Evolutionary conservation across 306 rosid genomes (phyloP).

Genomic region (Fragaria nilgerrensis): DNA sequence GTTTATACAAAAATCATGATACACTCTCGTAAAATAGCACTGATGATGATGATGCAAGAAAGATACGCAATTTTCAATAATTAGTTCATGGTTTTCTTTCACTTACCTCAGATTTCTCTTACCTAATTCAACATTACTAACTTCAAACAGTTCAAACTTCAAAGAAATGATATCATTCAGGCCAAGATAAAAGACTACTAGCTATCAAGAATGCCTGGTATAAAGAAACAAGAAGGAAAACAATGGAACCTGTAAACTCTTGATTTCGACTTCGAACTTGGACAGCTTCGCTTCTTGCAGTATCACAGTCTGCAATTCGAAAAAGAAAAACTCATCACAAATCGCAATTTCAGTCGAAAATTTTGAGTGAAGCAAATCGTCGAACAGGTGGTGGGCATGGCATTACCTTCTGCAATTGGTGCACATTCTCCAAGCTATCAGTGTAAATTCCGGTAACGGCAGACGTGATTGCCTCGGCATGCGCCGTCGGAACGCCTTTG

Average conservation of each 20-base stretch:
- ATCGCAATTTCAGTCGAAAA: background rate
- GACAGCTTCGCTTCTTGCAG: slow-evolving; percentile 48
- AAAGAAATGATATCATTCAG: background rate
- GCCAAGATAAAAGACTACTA: background rate
- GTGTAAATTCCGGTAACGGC: slow-evolving; percentile 49
- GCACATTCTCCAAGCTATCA: slow-evolving; percentile 54
- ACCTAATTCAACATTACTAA: background rate
- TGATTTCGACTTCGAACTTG: slow-evolving; percentile 49
- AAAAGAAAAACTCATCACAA: background rate
- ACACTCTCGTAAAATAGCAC: background rate
- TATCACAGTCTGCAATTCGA: slow-evolving; percentile 37
- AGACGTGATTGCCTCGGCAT: slow-evolving; percentile 63
- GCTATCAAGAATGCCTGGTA: background rate
- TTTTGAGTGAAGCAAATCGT: background rate
- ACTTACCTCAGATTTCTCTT: background rate
- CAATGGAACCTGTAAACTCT: slow-evolving; percentile 52
- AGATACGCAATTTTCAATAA: background rate
- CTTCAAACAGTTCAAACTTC: background rate
- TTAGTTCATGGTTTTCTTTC: background rate
- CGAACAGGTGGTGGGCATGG: background rate
- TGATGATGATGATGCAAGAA: background rate
- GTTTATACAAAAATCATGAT: background rate
- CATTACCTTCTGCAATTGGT: slow-evolving; percentile 40
- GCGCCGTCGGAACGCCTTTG: slow-evolving; percentile 51
- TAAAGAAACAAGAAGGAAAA: background rate